These are phyloP conservation scores for Gastrolobium bilobum DNA, from an alignment of 306 rosid species.

Conservation along the genomic window DNA sequence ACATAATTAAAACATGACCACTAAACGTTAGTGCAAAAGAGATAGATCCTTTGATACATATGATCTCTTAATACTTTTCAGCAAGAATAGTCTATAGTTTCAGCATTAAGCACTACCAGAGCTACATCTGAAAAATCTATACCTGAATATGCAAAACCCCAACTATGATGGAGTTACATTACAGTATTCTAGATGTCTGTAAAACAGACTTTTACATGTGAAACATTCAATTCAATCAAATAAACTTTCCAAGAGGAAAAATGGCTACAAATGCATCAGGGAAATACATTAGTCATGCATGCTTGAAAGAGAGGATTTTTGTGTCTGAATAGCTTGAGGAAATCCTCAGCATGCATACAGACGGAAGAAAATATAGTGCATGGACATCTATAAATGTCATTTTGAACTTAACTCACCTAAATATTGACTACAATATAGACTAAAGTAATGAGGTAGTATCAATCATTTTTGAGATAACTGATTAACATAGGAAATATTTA, in stretches of 20 bases:
- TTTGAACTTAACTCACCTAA: neutral
- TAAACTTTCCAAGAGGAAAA: neutral
- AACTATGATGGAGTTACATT: neutral
- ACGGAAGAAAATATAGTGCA: neutral
- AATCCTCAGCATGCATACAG: neutral
- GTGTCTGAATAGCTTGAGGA: conserved; percentile 16
- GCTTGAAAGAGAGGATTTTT: conserved; percentile 19
- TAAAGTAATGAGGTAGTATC: neutral
- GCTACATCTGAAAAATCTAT: neutral
- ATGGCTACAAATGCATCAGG: neutral
- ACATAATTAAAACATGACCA: neutral
- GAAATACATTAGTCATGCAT: neutral
- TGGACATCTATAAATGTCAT: neutral
- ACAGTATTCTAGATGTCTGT: neutral
- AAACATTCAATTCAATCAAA: neutral
- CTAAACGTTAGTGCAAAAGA: no score
- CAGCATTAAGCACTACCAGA: neutral
- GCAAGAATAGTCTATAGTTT: neutral
- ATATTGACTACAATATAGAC: neutral
- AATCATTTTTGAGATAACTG: neutral
- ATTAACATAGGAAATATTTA: neutral
- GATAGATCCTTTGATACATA: neutral
- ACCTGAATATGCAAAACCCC: neutral
- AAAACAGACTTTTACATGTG: neutral
- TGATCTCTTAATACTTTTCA: neutral